A percentile compares a stretch with the other conserved stretches of the same genome.
Conservation (phyloP, 257 asterid species). For the Hygrophila difformis region DNA sequence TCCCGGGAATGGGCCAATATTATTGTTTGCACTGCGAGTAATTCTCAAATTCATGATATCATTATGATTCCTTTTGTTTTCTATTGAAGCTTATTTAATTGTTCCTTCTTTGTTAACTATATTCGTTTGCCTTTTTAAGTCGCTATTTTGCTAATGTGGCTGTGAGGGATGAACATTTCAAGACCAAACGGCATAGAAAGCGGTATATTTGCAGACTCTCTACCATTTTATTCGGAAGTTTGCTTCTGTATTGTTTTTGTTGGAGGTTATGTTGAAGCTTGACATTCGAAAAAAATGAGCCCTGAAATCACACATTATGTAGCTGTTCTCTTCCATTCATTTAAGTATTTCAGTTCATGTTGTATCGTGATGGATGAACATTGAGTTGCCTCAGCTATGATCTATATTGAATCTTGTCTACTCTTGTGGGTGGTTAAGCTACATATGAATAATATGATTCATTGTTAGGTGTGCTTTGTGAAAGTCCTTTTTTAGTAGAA, state of each 20-base stretch:
- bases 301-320: too few relatives aligned
- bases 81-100: not conserved
- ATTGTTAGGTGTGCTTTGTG: not conserved
- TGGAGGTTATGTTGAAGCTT: not conserved
- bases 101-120: not conserved
- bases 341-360: not conserved
- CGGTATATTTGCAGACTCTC: conserved; percentile 39
- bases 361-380: too few relatives aligned
- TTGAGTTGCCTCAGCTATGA: too few relatives aligned
- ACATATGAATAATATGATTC: not conserved
- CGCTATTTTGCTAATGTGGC: conserved; percentile 63
- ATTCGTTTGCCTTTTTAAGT: conserved; percentile 18
- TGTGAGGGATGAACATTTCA: conserved; percentile 86
- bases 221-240: not conserved
- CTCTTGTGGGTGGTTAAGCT: too few relatives aligned
- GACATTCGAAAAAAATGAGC: not conserved
- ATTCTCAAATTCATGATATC: not conserved
- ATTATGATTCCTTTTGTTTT: not conserved
- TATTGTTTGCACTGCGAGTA: conserved; percentile 94
- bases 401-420: too few relatives aligned
- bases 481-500: not conserved
- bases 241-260: not conserved
- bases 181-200: conserved; percentile 71
- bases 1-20: conserved; percentile 92
- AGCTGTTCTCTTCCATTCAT: too few relatives aligned